Evolutionary conservation across 2,329 filamentous ascomycete genomes (phyloP).

Genomic region (Paraphoma sp.): DNA sequence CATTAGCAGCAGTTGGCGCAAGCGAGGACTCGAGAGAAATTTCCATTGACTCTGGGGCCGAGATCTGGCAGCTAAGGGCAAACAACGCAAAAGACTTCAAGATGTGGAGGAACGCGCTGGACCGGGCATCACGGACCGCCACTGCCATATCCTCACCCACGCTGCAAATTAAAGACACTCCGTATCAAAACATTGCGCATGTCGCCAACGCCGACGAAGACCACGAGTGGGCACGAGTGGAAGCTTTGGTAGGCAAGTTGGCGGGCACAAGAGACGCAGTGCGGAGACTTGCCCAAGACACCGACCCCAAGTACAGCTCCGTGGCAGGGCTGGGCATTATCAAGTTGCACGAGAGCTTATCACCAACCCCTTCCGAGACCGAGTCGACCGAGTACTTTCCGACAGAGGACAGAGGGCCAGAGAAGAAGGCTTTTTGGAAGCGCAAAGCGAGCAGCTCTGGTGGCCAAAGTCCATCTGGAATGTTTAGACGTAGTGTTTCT

Average conservation of each 20-base stretch:
- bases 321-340: constrained; percentile 44
- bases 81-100: constrained; percentile 83
- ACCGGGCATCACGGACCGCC: constrained; percentile 73
- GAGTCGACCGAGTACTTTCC: constrained; percentile 65
- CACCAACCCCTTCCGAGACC: constrained; percentile 49
- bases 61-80: constrained; percentile 93
- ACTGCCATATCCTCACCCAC: constrained; percentile 36
- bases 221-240: constrained; percentile 85
- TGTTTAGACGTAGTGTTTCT: constrained; percentile 59
- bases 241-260: constrained; percentile 83
- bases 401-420: constrained; percentile 45
- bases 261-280: constrained; percentile 89
- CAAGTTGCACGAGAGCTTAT: constrained; percentile 36
- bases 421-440: constrained; percentile 88
- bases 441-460: constrained; percentile 72
- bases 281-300: constrained; percentile 83
- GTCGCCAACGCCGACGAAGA: constrained; percentile 65
- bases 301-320: constrained; percentile 67
- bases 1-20: constrained; percentile 86
- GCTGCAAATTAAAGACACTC: constrained; percentile 33
- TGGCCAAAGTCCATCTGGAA: constrained; percentile 49
- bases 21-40: constrained; percentile 90
- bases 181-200: constrained; percentile 23
- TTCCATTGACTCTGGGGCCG: constrained; percentile 93
- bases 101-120: constrained; percentile 85